A percentile compares a stretch with the other conserved stretches of the same genome.
phyloP scores from a whole-genome alignment of 208 protist species.

The Naegleria fowleri region DNA sequence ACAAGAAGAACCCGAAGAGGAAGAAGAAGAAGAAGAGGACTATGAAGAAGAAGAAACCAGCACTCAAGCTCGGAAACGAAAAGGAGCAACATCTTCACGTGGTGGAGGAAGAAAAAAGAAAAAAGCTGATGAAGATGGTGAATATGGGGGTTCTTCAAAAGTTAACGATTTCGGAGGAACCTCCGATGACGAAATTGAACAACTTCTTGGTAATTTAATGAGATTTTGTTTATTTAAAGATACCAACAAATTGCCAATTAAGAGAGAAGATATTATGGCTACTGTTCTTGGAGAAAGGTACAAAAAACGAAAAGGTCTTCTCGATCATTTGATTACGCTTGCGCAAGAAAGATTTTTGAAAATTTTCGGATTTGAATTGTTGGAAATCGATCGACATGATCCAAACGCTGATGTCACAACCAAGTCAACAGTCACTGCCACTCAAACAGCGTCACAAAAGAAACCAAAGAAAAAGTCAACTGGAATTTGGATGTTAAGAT shows the following conservation, averaged over 20 bases:
- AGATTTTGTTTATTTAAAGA: constrained; percentile 15
- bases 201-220: background rate
- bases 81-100: background rate
- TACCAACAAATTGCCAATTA: background rate
- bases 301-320: background rate
- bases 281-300: background rate
- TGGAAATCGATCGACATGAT: background rate
- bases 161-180: background rate
- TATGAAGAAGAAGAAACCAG: background rate
- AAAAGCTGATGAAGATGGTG: background rate
- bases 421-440: background rate
- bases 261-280: background rate
- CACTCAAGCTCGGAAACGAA: background rate
- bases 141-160: background rate
- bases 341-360: background rate
- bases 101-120: background rate
- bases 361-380: constrained; percentile 14
- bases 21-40: background rate
- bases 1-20: background rate
- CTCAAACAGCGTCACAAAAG: background rate
- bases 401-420: background rate
- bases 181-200: background rate
- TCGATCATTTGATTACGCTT: background rate
- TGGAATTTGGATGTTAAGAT: background rate
- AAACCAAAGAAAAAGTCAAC: background rate